phyloP scores from a whole-genome alignment of 2,329 filamentous ascomycete species.

The Diaporthe destruens region DNA sequence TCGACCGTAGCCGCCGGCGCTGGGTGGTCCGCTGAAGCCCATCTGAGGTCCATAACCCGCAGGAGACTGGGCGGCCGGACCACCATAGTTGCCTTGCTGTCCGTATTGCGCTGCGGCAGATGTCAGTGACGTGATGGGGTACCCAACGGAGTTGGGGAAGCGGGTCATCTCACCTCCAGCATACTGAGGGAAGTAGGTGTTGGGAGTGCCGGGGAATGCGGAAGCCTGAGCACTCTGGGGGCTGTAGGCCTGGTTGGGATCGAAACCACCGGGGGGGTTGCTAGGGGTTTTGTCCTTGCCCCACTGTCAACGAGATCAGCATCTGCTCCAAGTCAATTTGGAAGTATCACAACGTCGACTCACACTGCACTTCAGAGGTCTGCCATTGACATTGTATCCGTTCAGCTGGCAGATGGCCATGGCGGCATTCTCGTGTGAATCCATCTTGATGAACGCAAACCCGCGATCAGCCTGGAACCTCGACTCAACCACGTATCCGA shows the following conservation, averaged over 20 bases:
- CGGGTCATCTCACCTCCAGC: constrained; percentile 69
- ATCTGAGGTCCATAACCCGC: constrained; percentile 76
- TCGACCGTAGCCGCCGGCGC: constrained; percentile 87
- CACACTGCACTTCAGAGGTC: constrained; percentile 98
- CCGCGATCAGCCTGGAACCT: constrained; percentile 98
- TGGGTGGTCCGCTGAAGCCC: constrained; percentile 78
- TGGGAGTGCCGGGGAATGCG: constrained; percentile 82
- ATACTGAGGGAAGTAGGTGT: constrained; percentile 93
- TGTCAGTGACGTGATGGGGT: constrained; percentile 66
- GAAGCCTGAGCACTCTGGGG: constrained; percentile 81
- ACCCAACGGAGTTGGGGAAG: constrained; percentile 3
- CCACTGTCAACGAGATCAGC: constrained; percentile 73
- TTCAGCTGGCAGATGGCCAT: constrained; percentile 99
- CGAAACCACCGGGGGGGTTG: constrained; percentile 77
- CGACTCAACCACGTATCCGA: constrained; percentile 96
- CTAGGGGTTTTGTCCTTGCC: constrained; percentile 94
- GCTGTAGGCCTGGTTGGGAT: constrained; percentile 80
- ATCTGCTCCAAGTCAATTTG: constrained; percentile 47
- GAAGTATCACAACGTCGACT: constrained; percentile 56
- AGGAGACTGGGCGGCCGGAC: constrained; percentile 70
- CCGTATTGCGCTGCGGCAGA: constrained; percentile 66
- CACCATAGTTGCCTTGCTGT: constrained; percentile 75
- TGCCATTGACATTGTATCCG: constrained; percentile 97
- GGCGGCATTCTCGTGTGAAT: constrained; percentile 95
- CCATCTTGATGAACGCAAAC: constrained; percentile 99